These are phyloP conservation scores for Yarrowia osloensis DNA, from an alignment of 805 yeast species.

Conservation along the genomic window DNA sequence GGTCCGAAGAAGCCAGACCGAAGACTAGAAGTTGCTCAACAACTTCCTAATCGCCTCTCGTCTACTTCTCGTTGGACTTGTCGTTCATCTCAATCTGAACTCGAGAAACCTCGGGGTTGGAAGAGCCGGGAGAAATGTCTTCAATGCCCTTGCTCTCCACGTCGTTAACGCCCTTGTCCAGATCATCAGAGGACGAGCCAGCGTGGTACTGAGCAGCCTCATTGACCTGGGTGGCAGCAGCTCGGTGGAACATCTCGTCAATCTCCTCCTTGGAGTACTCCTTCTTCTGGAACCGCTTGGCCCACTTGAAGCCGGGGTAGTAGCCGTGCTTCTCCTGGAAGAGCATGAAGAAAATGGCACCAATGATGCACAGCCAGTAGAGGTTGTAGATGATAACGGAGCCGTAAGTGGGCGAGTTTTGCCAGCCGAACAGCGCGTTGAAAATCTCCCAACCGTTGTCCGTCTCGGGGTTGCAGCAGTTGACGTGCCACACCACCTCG, in stretches of 20 bases:
- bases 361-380: constrained; percentile 77
- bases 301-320: constrained; percentile 62
- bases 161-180: background rate
- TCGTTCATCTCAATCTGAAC: background rate
- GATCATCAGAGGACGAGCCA: background rate
- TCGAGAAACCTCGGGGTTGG: background rate
- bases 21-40: too few species aligned
- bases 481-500: constrained; percentile 89
- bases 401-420: constrained; percentile 92
- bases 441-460: constrained; percentile 97
- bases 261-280: constrained; percentile 43
- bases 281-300: constrained; percentile 37
- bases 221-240: constrained; percentile 27
- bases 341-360: constrained; percentile 60
- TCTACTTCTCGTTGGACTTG: background rate
- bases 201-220: constrained; percentile 34
- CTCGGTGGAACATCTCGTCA: constrained; percentile 40
- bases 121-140: background rate
- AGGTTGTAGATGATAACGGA: constrained; percentile 84
- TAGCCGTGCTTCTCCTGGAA: constrained; percentile 85
- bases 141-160: background rate
- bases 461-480: constrained; percentile 92
- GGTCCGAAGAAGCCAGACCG: too few species aligned
- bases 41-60: background rate
- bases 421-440: constrained; percentile 95